Evolutionary conservation across 495 filamentous ascomycete genomes (phyloP), one percentile per base, ranked within the genome.

Genomic region (Tetracladium marchalianum): DNA sequence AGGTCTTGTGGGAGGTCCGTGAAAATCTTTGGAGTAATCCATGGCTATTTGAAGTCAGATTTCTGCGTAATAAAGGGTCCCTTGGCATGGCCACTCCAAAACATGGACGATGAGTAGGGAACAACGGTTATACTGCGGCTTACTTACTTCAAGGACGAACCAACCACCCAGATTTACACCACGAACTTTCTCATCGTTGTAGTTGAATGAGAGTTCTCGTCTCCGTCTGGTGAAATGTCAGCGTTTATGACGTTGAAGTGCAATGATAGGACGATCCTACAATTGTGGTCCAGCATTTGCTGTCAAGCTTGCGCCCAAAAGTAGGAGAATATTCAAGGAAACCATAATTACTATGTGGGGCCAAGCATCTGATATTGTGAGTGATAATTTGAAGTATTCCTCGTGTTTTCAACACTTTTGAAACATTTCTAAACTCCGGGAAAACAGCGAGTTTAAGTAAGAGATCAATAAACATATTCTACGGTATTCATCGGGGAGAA

Each of bases 1-100:
- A 27, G 22, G 17, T 51, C 51, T 18, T 53, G 51, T 17, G 61
- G 60, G 32, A 62, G 63, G 1, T 66, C 66, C 31, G 73, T 67
- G 54, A 81, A 84, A 39, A 84, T 60, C 0, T 75, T 79, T 4
- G 80, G 80, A 3, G 79, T 82, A 42, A 84, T 83, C 80, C 80
- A 84, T 12, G 80, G 59, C 43, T 62, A 27, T 3, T 3, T 3
- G 22, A 27, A 27, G 22, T 27, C 22, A 27, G 22, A 27, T 3
- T n/a, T 27, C 22, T 72, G 22, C 7, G 22, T 27, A 27, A 7
- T 3, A 7, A 27, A 27, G 3, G 3, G 22, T 27, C 22, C 3
- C 22, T n/a, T n/a, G 22, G 22, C 22, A 27, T 7, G 3, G 3
- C 22, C 3, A 27, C 7, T 27, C 7, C 22, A 27, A 27, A 3